These are phyloP conservation scores for Triangularia verruculosa DNA, from an alignment of 2,329 filamentous ascomycete genomes.

Conservation along the genomic window DNA sequence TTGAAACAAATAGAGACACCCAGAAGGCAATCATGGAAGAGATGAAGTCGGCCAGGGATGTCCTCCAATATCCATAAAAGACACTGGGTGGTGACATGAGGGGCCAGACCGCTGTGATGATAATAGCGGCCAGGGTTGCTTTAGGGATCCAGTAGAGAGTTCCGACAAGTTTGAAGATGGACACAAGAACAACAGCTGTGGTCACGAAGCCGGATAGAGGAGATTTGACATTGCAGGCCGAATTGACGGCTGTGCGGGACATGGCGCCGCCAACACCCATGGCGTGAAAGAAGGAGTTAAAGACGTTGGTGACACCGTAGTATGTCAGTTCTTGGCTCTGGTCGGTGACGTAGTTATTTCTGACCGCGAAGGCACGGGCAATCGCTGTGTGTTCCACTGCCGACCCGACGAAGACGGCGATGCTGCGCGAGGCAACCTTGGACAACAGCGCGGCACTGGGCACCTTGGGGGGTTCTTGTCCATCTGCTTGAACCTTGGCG, in stretches of 20 bases:
- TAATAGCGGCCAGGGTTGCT: slow-evolving; percentile 61
- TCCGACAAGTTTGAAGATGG: slow-evolving; percentile 58
- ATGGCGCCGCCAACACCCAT: slow-evolving; percentile 65
- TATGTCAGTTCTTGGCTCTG: slow-evolving; percentile 65
- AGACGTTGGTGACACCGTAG: slow-evolving; percentile 59
- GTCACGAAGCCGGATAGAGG: slow-evolving; percentile 61
- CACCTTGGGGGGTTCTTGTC: slow-evolving; percentile 49
- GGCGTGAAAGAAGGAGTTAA: slow-evolving; percentile 62
- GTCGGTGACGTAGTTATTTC: slow-evolving; percentile 61
- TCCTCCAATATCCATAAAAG: slow-evolving; percentile 64
- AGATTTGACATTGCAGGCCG: slow-evolving; percentile 59
- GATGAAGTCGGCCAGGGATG: slow-evolving; percentile 62
- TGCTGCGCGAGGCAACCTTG: slow-evolving; percentile 51
- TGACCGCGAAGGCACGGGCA: slow-evolving; percentile 59
- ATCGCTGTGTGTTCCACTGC: slow-evolving; percentile 64
- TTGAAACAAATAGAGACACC: slow-evolving; percentile 59
- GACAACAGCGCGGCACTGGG: slow-evolving; percentile 48
- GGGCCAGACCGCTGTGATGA: slow-evolving; percentile 63
- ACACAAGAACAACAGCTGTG: slow-evolving; percentile 58
- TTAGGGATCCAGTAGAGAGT: slow-evolving; percentile 68
- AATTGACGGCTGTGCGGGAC: slow-evolving; percentile 66
- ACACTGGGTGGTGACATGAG: slow-evolving; percentile 56
- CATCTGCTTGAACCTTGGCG: slow-evolving; percentile 54
- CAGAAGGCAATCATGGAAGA: slow-evolving; percentile 62
- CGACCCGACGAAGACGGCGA: slow-evolving; percentile 60